Percentiles rank a stretch among this genome's conserved stretches.
These are phyloP conservation scores for Yamadazyma kanchanaburiensis DNA, from an alignment of 1,139 yeast genomes.

Conservation along the genomic window DNA sequence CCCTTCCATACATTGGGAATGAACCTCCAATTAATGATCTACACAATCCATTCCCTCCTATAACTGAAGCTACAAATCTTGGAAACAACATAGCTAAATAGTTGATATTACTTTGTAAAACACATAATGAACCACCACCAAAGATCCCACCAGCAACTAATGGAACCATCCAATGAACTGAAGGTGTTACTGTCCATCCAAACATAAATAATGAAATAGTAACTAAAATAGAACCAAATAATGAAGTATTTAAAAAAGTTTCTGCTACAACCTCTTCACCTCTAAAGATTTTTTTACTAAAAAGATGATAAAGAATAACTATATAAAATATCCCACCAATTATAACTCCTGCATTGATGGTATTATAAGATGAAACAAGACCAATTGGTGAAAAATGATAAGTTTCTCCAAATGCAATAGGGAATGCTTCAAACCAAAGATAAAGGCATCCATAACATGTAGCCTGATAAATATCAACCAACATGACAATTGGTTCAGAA, in stretches of 20 bases:
- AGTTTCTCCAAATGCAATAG: slow-evolving; percentile 24
- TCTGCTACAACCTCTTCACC: slow-evolving; percentile 54
- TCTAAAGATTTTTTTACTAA: slow-evolving; percentile 24
- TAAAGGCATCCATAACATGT: slow-evolving; percentile 28
- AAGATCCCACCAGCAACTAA: slow-evolving; percentile 20
- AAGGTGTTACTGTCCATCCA: slow-evolving; percentile 28
- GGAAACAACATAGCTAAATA: slow-evolving; percentile 62
- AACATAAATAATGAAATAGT: slow-evolving; percentile 30
- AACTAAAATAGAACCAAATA: slow-evolving; percentile 23
- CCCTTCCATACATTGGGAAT: slow-evolving; percentile 15
- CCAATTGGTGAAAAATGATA: slow-evolving; percentile 25
- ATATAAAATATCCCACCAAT: slow-evolving; percentile 21
- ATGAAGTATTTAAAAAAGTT: slow-evolving; percentile 52
- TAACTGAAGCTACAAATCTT: slow-evolving; percentile 19
- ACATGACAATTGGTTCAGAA: slow-evolving; percentile 30
- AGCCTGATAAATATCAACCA: slow-evolving; percentile 28
- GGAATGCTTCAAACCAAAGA: slow-evolving; percentile 34
- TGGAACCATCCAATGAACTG: slow-evolving; percentile 29
- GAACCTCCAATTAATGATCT: slow-evolving; percentile 13
- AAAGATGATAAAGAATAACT: slow-evolving; percentile 15
- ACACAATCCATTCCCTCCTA: slow-evolving; percentile 20
- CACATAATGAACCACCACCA: slow-evolving; percentile 19
- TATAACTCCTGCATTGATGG: slow-evolving; percentile 36
- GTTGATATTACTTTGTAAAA: slow-evolving; percentile 27
- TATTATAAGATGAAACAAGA: slow-evolving; percentile 30